Evolutionary conservation across 176 grass and related monocot genomes (phyloP).

Genomic region (Triticum urartu): DNA sequence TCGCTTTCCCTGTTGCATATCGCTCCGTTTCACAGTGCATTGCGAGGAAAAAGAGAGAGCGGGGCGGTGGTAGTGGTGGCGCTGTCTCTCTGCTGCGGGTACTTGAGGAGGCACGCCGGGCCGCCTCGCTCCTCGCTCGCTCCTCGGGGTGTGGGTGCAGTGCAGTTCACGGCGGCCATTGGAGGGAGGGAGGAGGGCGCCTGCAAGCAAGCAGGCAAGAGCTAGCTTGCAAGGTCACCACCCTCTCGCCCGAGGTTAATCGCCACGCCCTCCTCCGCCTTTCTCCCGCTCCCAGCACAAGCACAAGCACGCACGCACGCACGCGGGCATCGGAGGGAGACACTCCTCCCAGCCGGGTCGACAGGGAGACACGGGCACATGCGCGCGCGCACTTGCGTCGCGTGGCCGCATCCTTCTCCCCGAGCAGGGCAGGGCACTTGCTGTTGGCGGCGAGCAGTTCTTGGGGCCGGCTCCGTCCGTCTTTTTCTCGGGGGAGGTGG

Average conservation of each 20-base stretch:
- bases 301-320: background rate
- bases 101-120: slow-evolving; percentile 58
- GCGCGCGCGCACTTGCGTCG: slow-evolving; percentile 31
- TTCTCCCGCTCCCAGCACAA: slow-evolving; percentile 24
- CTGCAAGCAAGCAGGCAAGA: slow-evolving; percentile 9
- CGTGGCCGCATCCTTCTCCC: slow-evolving; percentile 43
- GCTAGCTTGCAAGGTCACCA: background rate
- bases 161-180: slow-evolving; percentile 24
- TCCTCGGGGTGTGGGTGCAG: slow-evolving; percentile 11
- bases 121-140: background rate
- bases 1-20: slow-evolving; percentile 12
- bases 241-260: slow-evolving; percentile 21
- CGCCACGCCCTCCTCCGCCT: background rate
- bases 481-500: slow-evolving; percentile 33
- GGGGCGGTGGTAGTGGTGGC: background rate
- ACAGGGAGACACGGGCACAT: slow-evolving; percentile 33
- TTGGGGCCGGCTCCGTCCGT: slow-evolving; percentile 33
- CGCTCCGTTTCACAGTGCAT: slow-evolving; percentile 20
- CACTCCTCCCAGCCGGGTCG: background rate
- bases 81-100: slow-evolving; percentile 3
- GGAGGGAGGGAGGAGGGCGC: no score
- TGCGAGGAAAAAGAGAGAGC: background rate
- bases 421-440: background rate
- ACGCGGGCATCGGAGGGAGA: background rate
- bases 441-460: background rate